Evolutionary conservation across 345 rosid species (phyloP), one percentile per base, ranked within the genome.

Genomic region (Gynandropsis gynandra): DNA sequence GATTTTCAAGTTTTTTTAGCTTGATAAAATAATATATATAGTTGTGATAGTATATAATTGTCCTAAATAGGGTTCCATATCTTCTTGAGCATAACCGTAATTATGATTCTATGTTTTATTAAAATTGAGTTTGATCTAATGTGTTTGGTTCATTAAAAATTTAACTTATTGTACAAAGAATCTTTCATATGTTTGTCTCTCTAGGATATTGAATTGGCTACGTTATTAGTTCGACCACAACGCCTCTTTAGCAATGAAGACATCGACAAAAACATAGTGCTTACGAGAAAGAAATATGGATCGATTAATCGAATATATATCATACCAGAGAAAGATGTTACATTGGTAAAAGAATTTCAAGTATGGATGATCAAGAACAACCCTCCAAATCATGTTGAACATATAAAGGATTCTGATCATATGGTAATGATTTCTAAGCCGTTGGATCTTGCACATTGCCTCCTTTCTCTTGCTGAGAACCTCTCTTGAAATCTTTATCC

Each of bases 391-490:
- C 65, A 71, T 47, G 76, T 79, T 47, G 33, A 58, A 11, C 60
- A 46, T 61, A 58, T 79, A 14, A 16, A 46, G 11, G 72, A 75
- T 35, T 79, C 82, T 19, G 83, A 77, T 63, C 89, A 75, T 43
- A 76, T 79, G 83, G 74, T 72, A 39, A 80, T 75, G 74, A 72
- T 72, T 65, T 78, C 75, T 4, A 59, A 20, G 48, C 78, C 80
- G 4, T 16, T 17, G 5, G 56, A 70, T 43, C 72, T 76, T 4
- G 59, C 47, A 38, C 46, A 32, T 0, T 47, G 31, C 48, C 63
- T 76, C 13, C 57, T 62, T 4, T 13, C 12, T 20, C 54, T 70
- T 70, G 72, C 76, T 27, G 16, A n/a, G 6, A 64, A 61, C 47
- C 71, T 64, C 5, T 10, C 36, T 35, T 66, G 63, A 64, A 19